Base-by-base conservation (phyloP, 1,284 basidiomycete genomes). In the Marasmius sp. region DNA sequence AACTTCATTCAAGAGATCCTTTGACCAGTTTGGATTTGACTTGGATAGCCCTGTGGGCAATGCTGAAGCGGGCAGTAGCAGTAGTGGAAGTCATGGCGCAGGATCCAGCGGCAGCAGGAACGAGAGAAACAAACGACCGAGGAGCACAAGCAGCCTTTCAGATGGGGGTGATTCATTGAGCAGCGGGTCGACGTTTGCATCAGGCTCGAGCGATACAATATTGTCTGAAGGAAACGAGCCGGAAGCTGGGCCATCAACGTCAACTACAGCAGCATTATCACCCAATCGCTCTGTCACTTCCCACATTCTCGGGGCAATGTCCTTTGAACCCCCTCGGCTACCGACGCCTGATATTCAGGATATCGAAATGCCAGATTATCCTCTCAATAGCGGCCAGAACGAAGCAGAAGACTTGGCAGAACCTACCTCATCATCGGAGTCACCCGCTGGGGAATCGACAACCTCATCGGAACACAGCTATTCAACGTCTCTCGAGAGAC, bases 1-100 rank as follows among this genome's bases (percentile, higher is more conserved):
- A 7, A 79, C 80, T 1, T 82, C 81, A 22, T 85, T 85, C 74
- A 85, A 85, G 66, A 78, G 83, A 56, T 81, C 82, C n/a, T 85
- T 85, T 69, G 81, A 83, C 59, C 76, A 84, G 67, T 82, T 80
- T 61, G 82, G 80, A 20, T 81, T 82, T 63, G 81, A 84, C 73
- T 70, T 83, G 33, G 79, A 81, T 33, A 79, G 79, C 59, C 80
- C 81, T 33, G 69, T 70, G 38, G 67, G 63, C 53, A 60, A 59
- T 38, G 66, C 67, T 14, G 71, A 70, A 59, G 64, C 70, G 10
- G 69, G 73, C 22, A 50, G 73, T 22, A 50, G 66, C 61, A 70
- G 70, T 58, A 67, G 63, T 27, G 72, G 70, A 66, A 68, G 69
- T 64, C 71, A 70, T 58, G 68, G 70, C 11, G 65, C 64, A 33